Percentiles rank a stretch among this genome's conserved stretches.
Conservation (phyloP, 2,329 filamentous ascomycete genomes). For the Polytolypa hystricis region DNA sequence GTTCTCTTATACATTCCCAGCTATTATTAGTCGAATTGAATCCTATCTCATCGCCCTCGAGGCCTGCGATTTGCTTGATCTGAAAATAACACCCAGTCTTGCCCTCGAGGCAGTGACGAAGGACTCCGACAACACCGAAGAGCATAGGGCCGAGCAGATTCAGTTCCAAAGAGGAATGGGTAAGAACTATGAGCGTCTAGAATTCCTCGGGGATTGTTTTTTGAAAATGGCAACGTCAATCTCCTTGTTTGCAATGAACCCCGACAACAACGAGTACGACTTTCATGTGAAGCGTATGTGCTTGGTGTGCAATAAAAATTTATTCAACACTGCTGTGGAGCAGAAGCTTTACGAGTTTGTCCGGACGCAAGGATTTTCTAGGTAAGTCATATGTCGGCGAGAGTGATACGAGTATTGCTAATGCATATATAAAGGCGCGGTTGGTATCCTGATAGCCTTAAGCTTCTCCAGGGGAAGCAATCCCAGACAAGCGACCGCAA, state of each 20-base stretch:
- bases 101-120: slow-evolving; percentile 89
- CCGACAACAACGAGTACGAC: slow-evolving; percentile 69
- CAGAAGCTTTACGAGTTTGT: slow-evolving; percentile 61
- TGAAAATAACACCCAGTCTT: slow-evolving; percentile 54
- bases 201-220: slow-evolving; percentile 88
- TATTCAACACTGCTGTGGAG: slow-evolving; percentile 65
- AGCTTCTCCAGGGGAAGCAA: slow-evolving; percentile 58
- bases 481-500: slow-evolving; percentile 32
- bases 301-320: slow-evolving; percentile 80
- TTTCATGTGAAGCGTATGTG: slow-evolving; percentile 87
- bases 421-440: slow-evolving; percentile 40
- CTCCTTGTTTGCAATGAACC: slow-evolving; percentile 65
- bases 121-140: slow-evolving; percentile 73
- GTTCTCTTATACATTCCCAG: slow-evolving; percentile 66
- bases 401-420: neutral
- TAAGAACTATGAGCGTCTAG: slow-evolving; percentile 85
- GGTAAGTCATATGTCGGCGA: slow-evolving; percentile 29
- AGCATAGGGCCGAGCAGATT: slow-evolving; percentile 55
- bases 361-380: slow-evolving; percentile 69
- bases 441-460: slow-evolving; percentile 81
- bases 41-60: slow-evolving; percentile 71
- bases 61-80: slow-evolving; percentile 52
- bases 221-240: slow-evolving; percentile 94
- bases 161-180: slow-evolving; percentile 81
- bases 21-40: slow-evolving; percentile 75